Evolutionary conservation across 805 yeast genomes (phyloP).

Genomic region (Candida maesae): DNA sequence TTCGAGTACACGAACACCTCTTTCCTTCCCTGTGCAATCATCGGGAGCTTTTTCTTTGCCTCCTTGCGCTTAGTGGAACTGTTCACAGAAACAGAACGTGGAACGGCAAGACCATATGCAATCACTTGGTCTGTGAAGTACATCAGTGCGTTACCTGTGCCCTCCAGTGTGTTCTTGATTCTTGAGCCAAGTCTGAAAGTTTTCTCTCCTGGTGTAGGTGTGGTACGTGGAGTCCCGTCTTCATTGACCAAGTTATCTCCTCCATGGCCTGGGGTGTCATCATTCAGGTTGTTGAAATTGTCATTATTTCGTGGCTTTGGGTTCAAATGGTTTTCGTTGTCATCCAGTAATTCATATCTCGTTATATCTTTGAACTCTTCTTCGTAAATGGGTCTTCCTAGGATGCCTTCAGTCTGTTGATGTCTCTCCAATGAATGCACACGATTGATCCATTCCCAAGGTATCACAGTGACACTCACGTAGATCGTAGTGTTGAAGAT

Average conservation of each 20-base stretch:
- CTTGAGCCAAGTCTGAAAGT: neutral
- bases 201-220: neutral
- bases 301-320: slow-evolving; percentile 4
- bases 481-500: slow-evolving; percentile 70
- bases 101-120: slow-evolving; percentile 55
- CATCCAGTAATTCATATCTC: slow-evolving; percentile 21
- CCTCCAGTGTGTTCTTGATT: slow-evolving; percentile 25
- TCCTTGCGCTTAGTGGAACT: slow-evolving; percentile 18
- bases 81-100: slow-evolving; percentile 41
- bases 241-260: neutral
- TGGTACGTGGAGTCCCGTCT: slow-evolving; percentile 1
- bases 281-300: slow-evolving; percentile 6
- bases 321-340: slow-evolving; percentile 17
- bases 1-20: slow-evolving; percentile 42
- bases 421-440: slow-evolving; percentile 52
- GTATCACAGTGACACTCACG: slow-evolving; percentile 64
- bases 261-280: slow-evolving; percentile 1
- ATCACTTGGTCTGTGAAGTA: slow-evolving; percentile 50
- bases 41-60: slow-evolving; percentile 23
- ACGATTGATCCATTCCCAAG: slow-evolving; percentile 85
- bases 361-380: slow-evolving; percentile 43
- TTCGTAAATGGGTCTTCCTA: slow-evolving; percentile 73
- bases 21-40: slow-evolving; percentile 25
- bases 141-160: slow-evolving; percentile 37
- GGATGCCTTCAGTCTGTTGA: slow-evolving; percentile 63